Evolutionary conservation across 768 basidiomycete genomes (phyloP).

Genomic region (Pleurotus eryngii): DNA sequence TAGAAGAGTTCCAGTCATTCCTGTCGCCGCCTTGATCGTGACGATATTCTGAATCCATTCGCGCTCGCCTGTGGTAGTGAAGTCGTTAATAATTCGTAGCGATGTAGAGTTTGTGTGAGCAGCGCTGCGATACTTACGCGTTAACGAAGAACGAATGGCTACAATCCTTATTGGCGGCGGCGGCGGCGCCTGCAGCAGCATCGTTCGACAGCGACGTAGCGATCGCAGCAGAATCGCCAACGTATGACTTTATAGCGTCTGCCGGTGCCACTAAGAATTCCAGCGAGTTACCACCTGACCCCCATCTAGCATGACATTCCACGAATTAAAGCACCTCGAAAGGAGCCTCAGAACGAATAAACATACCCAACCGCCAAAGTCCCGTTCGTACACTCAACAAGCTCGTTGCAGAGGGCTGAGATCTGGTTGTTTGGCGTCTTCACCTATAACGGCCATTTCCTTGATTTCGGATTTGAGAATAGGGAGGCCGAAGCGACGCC

Average conservation of each 20-base stretch:
- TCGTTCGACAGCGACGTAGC: slow-evolving; percentile 71
- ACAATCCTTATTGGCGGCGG: slow-evolving; percentile 45
- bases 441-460: background rate
- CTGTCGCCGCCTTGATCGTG: slow-evolving; percentile 18
- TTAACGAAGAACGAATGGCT: slow-evolving; percentile 83
- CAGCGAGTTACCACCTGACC: background rate
- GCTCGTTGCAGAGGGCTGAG: background rate
- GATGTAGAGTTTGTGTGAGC: background rate
- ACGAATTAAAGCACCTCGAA: background rate
- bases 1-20: slow-evolving; percentile 74
- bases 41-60: background rate
- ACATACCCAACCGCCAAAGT: background rate
- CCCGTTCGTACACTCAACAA: background rate
- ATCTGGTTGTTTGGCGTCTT: background rate
- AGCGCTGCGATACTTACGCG: slow-evolving; percentile 23
- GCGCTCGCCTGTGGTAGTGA: too few relatives aligned
- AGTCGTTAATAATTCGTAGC: too few relatives aligned
- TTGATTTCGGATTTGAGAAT: background rate
- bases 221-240: slow-evolving; percentile 62
- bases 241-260: slow-evolving; percentile 74
- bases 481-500: background rate
- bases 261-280: slow-evolving; percentile 46
- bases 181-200: slow-evolving; percentile 41
- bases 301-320: background rate
- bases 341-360: background rate